Conservation (phyloP, 2,329 filamentous ascomycete genomes). For the Stemphylium beticola region DNA sequence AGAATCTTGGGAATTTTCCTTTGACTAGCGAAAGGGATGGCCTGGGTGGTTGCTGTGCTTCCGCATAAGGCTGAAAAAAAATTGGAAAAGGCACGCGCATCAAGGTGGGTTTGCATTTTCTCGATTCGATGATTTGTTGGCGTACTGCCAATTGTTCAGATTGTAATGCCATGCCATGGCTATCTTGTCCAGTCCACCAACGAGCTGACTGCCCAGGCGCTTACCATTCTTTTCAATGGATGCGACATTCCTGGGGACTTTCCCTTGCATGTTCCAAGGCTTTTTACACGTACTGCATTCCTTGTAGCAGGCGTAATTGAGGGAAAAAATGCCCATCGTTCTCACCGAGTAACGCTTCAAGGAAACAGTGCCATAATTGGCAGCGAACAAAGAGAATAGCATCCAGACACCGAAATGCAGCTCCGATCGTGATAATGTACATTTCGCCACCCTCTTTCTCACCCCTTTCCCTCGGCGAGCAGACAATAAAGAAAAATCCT, state of each 20-base stretch:
- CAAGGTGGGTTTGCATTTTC: neutral
- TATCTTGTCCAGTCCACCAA: neutral
- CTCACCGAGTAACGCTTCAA: no score
- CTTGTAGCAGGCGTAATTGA: neutral
- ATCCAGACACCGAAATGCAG: constrained; percentile 6
- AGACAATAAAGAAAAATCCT: constrained; percentile 5
- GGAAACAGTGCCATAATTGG: no score
- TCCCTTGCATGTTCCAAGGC: neutral
- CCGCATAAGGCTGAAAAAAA: neutral
- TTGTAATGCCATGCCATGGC: neutral
- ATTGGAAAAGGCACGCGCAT: neutral
- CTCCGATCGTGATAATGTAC: constrained; percentile 10
- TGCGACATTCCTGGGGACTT: no score
- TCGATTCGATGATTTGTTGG: neutral
- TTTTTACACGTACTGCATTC: neutral
- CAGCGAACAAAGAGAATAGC: neutral
- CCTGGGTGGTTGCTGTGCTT: neutral
- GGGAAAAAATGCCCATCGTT: no score
- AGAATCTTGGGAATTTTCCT: neutral
- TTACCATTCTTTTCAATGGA: no score
- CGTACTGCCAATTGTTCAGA: neutral
- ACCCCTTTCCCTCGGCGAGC: constrained; percentile 1
- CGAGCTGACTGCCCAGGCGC: neutral
- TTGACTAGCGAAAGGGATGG: neutral
- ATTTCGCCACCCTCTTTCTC: neutral